A percentile compares a stretch with the other conserved stretches of the same genome.
Conservation (phyloP, 1,139 yeast genomes). For the Diutina ranongensis region DNA sequence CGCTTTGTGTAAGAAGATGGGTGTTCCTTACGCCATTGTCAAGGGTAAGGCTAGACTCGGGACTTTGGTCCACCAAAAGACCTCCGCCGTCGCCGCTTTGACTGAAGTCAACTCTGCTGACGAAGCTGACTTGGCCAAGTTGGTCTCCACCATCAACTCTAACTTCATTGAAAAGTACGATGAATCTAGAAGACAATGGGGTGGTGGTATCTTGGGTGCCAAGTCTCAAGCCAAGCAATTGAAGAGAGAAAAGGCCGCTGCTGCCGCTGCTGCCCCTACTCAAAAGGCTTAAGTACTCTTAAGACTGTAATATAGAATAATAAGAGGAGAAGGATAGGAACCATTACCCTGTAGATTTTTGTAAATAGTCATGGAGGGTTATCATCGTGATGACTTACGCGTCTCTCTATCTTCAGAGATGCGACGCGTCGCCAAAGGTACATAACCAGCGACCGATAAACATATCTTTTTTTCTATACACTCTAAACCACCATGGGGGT, state of each 20-base stretch:
- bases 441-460: too few species aligned
- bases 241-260: slow-evolving; percentile 20
- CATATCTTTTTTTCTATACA: too few species aligned
- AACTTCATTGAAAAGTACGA: slow-evolving; percentile 91
- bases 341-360: too few species aligned
- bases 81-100: slow-evolving; percentile 92
- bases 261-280: slow-evolving; percentile 1
- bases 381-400: too few species aligned
- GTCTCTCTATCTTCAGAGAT: too few species aligned
- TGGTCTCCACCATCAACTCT: slow-evolving; percentile 83
- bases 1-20: slow-evolving; percentile 98
- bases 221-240: slow-evolving; percentile 71
- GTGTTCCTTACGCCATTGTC: slow-evolving; percentile 96
- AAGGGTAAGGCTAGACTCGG: slow-evolving; percentile 99
- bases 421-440: too few species aligned
- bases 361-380: too few species aligned
- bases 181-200: slow-evolving; percentile 97
- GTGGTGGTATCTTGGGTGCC: slow-evolving; percentile 97
- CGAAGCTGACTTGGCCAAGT: slow-evolving; percentile 87
- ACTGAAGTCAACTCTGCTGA: slow-evolving; percentile 91
- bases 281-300: slow-evolving; percentile 4
- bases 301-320: slow-evolving; percentile 4
- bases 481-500: slow-evolving; percentile 70
- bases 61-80: slow-evolving; percentile 93
- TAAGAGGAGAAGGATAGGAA: background rate